phyloP scores from a whole-genome alignment of 73 alveolate genomes.

The Tetrahymena elliotti region DNA sequence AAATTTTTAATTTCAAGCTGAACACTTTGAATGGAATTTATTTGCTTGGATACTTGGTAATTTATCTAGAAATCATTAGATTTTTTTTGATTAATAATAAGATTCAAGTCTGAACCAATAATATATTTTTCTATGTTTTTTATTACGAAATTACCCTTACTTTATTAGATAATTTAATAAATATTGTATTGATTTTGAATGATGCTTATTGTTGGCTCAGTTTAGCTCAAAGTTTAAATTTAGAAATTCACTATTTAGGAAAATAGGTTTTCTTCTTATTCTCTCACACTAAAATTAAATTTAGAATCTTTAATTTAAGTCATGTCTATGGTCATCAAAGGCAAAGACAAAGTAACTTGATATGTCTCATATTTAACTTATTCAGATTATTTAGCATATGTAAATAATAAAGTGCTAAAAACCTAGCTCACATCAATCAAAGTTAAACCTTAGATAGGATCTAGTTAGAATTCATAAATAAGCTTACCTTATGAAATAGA shows the following conservation, averaged over 20 bases:
- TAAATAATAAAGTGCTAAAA: not conserved
- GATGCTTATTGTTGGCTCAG: not conserved
- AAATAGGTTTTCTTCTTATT: not conserved
- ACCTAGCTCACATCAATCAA: not conserved
- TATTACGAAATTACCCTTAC: not conserved
- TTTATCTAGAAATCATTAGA: not conserved
- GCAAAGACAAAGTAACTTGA: not conserved
- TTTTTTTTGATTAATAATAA: too few relatives aligned
- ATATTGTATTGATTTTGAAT: not conserved
- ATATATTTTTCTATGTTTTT: not conserved
- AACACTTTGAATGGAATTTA: too few relatives aligned
- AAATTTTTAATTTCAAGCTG: too few relatives aligned
- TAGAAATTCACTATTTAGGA: not conserved
- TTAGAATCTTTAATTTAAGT: not conserved
- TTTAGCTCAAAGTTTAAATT: not conserved
- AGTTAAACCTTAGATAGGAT: not conserved
- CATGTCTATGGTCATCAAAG: not conserved
- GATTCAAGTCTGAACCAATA: not conserved
- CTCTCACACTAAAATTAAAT: not conserved
- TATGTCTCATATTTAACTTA: not conserved
- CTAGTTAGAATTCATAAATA: not conserved
- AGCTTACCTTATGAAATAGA: not conserved
- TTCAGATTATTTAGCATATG: not conserved
- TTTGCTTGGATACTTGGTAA: not conserved
- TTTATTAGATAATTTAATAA: not conserved